Conservation (phyloP, 352 stramenopile species). For the Pythium pectinolyticum region DNA sequence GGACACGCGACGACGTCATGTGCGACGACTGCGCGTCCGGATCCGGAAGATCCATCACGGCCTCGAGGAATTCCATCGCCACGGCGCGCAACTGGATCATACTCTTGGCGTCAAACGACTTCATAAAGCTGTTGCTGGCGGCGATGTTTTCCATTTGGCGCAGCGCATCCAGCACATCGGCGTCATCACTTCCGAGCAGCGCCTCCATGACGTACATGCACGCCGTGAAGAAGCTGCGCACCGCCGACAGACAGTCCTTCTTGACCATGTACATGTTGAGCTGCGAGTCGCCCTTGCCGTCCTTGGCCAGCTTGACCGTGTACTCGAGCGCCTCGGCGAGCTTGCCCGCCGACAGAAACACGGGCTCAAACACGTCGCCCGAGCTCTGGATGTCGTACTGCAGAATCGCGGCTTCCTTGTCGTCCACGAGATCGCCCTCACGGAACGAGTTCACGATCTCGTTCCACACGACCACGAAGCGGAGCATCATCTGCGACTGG, state of each 20-base stretch:
- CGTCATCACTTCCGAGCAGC: conserved; percentile 75
- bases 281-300: conserved; percentile 79
- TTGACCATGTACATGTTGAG: conserved; percentile 72
- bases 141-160: conserved; percentile 73
- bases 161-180: conserved; percentile 77
- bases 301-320: conserved; percentile 65
- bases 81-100: conserved; percentile 57
- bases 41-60: conserved; percentile 79
- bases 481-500: conserved; percentile 54
- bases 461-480: conserved; percentile 54
- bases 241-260: conserved; percentile 75
- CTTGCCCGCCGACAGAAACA: conserved; percentile 87
- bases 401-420: conserved; percentile 51
- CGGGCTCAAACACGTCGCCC: conserved; percentile 81
- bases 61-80: conserved; percentile 73
- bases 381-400: conserved; percentile 73
- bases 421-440: conserved; percentile 42
- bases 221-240: conserved; percentile 82
- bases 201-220: conserved; percentile 74
- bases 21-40: conserved; percentile 69
- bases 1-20: conserved; percentile 56
- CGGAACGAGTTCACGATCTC: conserved; percentile 56
- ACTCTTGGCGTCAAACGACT: conserved; percentile 70
- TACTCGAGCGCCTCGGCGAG: conserved; percentile 69
- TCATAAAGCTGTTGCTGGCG: conserved; percentile 61